Base-by-base conservation (phyloP, 768 basidiomycete genomes). In the Agaricus bisporus region DNA sequence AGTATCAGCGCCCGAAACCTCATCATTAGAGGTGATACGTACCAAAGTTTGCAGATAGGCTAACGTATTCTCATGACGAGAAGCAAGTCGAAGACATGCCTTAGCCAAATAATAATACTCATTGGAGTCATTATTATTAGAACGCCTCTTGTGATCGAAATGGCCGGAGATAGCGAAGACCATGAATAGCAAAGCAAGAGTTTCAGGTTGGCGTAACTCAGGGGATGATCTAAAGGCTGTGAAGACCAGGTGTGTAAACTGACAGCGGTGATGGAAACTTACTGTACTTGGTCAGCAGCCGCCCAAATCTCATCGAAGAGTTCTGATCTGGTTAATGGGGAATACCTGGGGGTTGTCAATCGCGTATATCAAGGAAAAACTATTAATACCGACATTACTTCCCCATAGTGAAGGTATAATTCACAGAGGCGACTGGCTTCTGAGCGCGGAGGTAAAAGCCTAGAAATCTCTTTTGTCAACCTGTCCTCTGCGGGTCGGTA, bases 161-260 rank as follows among this genome's bases (percentile, higher is more conserved):
- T 87, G 70, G 0, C 75, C 68, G 0, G 78, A 86, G 22, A 90
- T 73, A 5, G 86, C 79, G 57, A 91, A 82, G 11, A 88, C 64
- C 41, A 77, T 75, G 62, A 83, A 86, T 17, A 90, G 71, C 25
- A 89, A 72, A 0, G 85, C 73, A 14, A 88, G 68, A 1, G 76
- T 66, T 26, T 56, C 37, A 4, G 44, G 43, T 22, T 44, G 39
- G 20, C 49, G 15, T 59, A 41, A 36, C 29, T 56, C 49, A 47
- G 55, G 46, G 41, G 41, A 47, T 41, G 49, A 50, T 41, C 49
- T 41, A 28, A n/a, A 4, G 15, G 9, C 20, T 15, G 48, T 54
- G 20, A 53, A 25, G 2, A 29, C 17, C 14, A 18, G n/a, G 25
- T 36, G 39, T 15, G 20, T 5, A 20, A 28, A 18, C 29, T 53